These are phyloP conservation scores for Pulveroboletus ravenelii DNA, from an alignment of 768 basidiomycete species.

Conservation along the genomic window DNA sequence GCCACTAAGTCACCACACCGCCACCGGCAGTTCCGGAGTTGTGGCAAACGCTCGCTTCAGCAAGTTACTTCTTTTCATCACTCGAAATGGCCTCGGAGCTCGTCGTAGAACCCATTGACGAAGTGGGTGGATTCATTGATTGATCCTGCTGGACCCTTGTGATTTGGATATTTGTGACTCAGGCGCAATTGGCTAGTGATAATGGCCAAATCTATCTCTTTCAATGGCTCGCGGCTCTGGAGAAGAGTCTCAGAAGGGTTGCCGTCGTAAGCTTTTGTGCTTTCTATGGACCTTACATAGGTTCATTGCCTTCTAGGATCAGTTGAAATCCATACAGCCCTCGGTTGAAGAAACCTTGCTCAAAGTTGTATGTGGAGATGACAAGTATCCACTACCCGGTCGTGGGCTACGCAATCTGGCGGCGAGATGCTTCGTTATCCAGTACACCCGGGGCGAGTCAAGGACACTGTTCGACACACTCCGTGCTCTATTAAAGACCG, in stretches of 20 bases:
- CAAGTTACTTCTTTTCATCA: neutral
- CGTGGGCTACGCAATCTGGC: conserved; percentile 78
- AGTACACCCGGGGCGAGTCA: conserved; percentile 81
- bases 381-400: conserved; percentile 77
- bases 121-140: conserved; percentile 21
- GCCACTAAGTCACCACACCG: conserved; percentile 5
- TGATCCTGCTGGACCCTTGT: neutral
- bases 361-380: conserved; percentile 60
- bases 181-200: conserved; percentile 69
- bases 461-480: conserved; percentile 84
- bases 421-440: conserved; percentile 65
- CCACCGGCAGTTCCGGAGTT: conserved; percentile 4
- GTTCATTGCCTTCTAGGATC: conserved; percentile 42
- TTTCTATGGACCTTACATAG: neutral
- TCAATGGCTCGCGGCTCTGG: conserved; percentile 71
- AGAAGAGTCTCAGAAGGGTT: conserved; percentile 50
- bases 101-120: conserved; percentile 27
- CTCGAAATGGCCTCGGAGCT: conserved; percentile 25
- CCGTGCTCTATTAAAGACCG: conserved; percentile 69
- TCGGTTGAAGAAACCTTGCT: conserved; percentile 60
- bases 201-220: conserved; percentile 81
- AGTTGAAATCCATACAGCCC: conserved; percentile 59
- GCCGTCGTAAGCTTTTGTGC: conserved; percentile 43
- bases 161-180: conserved; percentile 12
- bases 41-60: neutral